These are phyloP conservation scores for Candida odintsovae DNA, from an alignment of 805 yeast species.

Conservation along the genomic window DNA sequence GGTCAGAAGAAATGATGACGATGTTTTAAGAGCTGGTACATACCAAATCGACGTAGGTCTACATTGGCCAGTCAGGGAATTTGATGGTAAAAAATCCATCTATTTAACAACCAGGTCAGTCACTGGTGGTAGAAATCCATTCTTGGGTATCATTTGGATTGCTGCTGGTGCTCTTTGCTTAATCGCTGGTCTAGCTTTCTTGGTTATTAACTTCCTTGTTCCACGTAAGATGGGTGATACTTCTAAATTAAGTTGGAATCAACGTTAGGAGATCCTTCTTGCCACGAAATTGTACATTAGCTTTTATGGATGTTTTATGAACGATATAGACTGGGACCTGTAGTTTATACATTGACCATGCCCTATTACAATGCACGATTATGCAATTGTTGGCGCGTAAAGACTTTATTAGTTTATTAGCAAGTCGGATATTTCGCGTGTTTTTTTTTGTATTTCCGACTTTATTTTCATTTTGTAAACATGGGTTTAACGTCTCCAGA, in stretches of 20 bases:
- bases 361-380: no score
- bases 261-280: slow-evolving; percentile 24
- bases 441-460: background rate
- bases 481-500: background rate
- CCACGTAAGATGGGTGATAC: slow-evolving; percentile 73
- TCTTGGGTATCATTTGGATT: slow-evolving; percentile 69
- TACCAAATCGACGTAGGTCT: slow-evolving; percentile 64
- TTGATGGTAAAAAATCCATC: slow-evolving; percentile 60
- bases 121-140: slow-evolving; percentile 71
- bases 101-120: slow-evolving; percentile 66
- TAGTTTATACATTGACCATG: background rate
- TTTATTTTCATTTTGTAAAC: background rate
- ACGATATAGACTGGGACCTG: background rate
- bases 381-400: no score
- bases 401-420: no score
- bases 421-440: background rate
- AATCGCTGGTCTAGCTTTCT: slow-evolving; percentile 45
- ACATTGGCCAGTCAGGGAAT: slow-evolving; percentile 73
- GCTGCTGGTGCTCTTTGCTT: slow-evolving; percentile 70
- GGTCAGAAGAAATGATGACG: slow-evolving; percentile 56
- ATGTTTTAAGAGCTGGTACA: slow-evolving; percentile 46
- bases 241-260: slow-evolving; percentile 69
- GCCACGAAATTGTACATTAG: background rate
- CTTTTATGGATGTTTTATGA: background rate
- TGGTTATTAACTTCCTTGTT: slow-evolving; percentile 48